Conservation (phyloP, 2,329 filamentous ascomycete species). For the Xylaria sp. region DNA sequence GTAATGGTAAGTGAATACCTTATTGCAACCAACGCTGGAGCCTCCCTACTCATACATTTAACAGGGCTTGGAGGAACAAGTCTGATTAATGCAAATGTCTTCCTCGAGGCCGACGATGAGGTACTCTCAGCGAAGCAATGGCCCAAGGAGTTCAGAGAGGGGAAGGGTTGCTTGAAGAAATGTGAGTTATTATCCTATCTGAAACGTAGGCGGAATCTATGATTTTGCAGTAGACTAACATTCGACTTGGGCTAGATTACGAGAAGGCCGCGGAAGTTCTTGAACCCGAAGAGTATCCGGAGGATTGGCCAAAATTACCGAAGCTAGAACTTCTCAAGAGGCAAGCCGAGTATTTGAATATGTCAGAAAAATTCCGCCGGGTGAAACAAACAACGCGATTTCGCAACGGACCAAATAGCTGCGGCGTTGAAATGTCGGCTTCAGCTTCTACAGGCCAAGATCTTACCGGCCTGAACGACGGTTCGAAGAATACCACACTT, state of each 20-base stretch:
- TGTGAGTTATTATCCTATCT: conserved; percentile 49
- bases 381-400: conserved; percentile 69
- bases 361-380: conserved; percentile 58
- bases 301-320: conserved; percentile 60
- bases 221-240: conserved; percentile 9
- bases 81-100: conserved; percentile 71
- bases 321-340: conserved; percentile 63
- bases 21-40: not conserved
- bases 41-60: conserved; percentile 14
- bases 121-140: conserved; percentile 61
- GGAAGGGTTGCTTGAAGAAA: conserved; percentile 49
- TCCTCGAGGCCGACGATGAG: conserved; percentile 61
- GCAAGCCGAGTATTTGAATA: conserved; percentile 59
- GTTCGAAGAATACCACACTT: conserved; percentile 68
- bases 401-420: conserved; percentile 62
- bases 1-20: conserved; percentile 52
- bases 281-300: conserved; percentile 63
- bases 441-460: conserved; percentile 68
- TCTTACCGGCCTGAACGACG: conserved; percentile 68
- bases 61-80: conserved; percentile 68
- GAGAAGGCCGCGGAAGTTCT: conserved; percentile 60
- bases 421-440: conserved; percentile 67
- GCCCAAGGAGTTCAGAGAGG: conserved; percentile 61
- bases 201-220: not conserved
- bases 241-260: conserved; percentile 54